A percentile compares a stretch with the other conserved stretches of the same genome.
phyloP scores from a whole-genome alignment of 2,329 filamentous ascomycete species.

The Fragosphaeria purpurea region DNA sequence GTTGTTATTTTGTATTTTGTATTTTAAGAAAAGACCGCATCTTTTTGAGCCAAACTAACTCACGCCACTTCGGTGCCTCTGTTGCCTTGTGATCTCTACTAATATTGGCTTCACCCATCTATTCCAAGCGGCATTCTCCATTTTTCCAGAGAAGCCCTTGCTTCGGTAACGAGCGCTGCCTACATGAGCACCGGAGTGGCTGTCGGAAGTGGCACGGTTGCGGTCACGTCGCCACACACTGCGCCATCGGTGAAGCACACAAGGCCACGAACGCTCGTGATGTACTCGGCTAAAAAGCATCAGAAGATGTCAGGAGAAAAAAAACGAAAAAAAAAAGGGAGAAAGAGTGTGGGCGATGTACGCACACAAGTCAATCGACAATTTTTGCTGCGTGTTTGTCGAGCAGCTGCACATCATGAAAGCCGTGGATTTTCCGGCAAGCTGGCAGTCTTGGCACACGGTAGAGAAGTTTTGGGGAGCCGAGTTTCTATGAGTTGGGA shows the following conservation, averaged over 20 bases:
- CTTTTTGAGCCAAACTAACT: too few species aligned
- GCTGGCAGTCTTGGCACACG: slow-evolving; percentile 3
- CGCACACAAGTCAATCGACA: slow-evolving; percentile 3
- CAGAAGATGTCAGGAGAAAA: too few species aligned
- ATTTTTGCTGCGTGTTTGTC: background rate
- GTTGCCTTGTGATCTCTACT: background rate
- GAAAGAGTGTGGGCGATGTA: too few species aligned
- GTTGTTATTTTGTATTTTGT: background rate
- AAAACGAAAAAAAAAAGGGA: too few species aligned
- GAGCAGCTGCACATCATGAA: slow-evolving; percentile 9
- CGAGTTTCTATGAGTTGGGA: slow-evolving; percentile 1
- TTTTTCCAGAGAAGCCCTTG: too few species aligned
- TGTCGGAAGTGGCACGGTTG: background rate
- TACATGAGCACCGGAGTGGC: background rate
- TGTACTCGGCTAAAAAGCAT: background rate
- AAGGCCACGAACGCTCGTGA: slow-evolving; percentile 4
- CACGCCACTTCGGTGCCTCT: background rate
- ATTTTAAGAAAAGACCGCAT: too few species aligned
- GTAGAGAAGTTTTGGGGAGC: slow-evolving; percentile 4
- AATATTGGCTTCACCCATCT: too few species aligned
- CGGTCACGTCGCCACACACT: slow-evolving; percentile 1
- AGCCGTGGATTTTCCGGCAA: background rate
- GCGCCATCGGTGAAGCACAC: slow-evolving; percentile 8
- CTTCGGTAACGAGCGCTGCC: too few species aligned
- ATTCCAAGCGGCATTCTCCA: too few species aligned